Conservation (phyloP, 2,329 filamentous ascomycete species). For the Botrytis porri region DNA sequence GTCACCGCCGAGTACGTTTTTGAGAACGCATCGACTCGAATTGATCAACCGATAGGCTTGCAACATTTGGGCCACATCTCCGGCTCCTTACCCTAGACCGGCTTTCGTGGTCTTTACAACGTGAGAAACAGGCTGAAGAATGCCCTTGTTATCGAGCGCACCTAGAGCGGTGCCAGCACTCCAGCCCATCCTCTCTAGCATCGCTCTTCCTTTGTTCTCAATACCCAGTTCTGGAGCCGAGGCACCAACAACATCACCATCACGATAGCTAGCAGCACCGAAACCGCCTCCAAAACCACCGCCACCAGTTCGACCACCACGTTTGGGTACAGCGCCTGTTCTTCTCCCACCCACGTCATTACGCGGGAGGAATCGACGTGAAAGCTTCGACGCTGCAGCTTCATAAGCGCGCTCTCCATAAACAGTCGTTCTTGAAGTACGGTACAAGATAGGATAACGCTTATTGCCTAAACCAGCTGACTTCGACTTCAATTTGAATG, state of each 20-base stretch:
- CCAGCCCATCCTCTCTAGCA: slow-evolving; percentile 99
- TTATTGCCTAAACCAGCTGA: slow-evolving; percentile 71
- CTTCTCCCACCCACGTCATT: slow-evolving; percentile 44
- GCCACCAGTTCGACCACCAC: slow-evolving; percentile 38
- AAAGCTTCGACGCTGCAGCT: slow-evolving; percentile 46
- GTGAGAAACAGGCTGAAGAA: slow-evolving; percentile 79
- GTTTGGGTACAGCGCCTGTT: slow-evolving; percentile 32
- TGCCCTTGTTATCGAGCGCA: slow-evolving; percentile 78
- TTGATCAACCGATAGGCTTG: neutral
- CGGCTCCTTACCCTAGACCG: slow-evolving; percentile 59
- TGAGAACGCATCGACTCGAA: neutral
- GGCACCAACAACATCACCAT: slow-evolving; percentile 86
- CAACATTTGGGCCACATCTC: neutral
- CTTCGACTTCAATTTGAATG: slow-evolving; percentile 77
- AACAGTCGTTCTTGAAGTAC: slow-evolving; percentile 62
- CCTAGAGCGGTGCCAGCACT: slow-evolving; percentile 81
- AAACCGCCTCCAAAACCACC: slow-evolving; percentile 37
- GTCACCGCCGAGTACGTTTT: neutral
- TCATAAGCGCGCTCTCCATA: slow-evolving; percentile 59
- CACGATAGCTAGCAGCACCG: slow-evolving; percentile 59
- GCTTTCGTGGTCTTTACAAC: slow-evolving; percentile 84
- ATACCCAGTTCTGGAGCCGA: slow-evolving; percentile 78
- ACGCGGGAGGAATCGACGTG: slow-evolving; percentile 55
- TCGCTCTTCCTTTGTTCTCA: slow-evolving; percentile 78
- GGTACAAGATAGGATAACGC: slow-evolving; percentile 74